These are phyloP conservation scores for Pachysandra terminalis DNA, from an alignment of 164 flowering plant genomes.

Conservation along the genomic window DNA sequence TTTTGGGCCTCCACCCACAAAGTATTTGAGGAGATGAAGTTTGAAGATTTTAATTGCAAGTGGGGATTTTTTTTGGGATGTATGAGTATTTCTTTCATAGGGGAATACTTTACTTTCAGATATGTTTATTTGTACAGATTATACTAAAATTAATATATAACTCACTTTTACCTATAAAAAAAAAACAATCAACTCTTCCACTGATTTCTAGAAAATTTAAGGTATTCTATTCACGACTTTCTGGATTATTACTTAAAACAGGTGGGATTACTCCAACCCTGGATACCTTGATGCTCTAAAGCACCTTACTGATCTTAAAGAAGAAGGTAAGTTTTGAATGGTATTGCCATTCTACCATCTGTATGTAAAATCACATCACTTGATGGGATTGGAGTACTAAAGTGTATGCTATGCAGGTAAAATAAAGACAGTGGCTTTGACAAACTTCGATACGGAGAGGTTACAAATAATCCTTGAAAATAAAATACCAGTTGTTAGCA, in stretches of 20 bases:
- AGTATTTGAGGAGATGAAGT: too few species aligned
- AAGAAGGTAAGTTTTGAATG: conserved; percentile 58
- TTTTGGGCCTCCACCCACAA: too few species aligned
- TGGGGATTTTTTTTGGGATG: too few species aligned
- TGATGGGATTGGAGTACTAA: conserved; percentile 22
- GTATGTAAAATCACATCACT: conserved; percentile 6
- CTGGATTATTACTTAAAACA: conserved; percentile 21
- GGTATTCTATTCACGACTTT: background rate
- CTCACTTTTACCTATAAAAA: too few species aligned
- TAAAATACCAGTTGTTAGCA: conserved; percentile 91
- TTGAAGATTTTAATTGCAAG: too few species aligned
- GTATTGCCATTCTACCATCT: background rate
- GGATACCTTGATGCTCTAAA: conserved; percentile 98
- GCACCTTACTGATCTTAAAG: conserved; percentile 93
- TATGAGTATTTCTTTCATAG: too few species aligned
- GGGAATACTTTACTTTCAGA: too few species aligned
- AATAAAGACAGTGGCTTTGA: conserved; percentile 92
- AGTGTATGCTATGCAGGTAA: conserved; percentile 64
- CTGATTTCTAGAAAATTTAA: background rate
- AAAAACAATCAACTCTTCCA: too few species aligned
- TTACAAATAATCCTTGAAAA: conserved; percentile 79
- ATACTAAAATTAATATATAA: too few species aligned
- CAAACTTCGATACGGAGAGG: conserved; percentile 95
- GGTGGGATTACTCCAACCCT: conserved; percentile 97
- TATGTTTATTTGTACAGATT: too few species aligned